Evolutionary conservation across 1,284 basidiomycete genomes (phyloP), one percentile per base, ranked within the genome.

Genomic region (Apiotrichum sp.): DNA sequence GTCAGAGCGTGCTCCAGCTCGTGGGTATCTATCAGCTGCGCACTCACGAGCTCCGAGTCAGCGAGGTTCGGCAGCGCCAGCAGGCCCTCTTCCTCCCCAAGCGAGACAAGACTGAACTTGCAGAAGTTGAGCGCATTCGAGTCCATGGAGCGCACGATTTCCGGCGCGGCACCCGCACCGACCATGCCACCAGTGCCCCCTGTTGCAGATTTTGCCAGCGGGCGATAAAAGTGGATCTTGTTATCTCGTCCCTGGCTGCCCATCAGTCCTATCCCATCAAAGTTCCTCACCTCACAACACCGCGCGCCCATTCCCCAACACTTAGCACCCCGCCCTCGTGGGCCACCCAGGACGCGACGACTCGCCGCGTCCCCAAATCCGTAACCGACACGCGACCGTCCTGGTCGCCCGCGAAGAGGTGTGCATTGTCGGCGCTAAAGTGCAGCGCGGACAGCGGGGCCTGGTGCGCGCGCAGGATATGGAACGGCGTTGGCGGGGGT

Each of bases 71-170:
- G 91, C 9, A 95, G 75, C 0, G 87, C 89, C 43, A 95, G 71
- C 47, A 89, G 71, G 0, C 83, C 84, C 41, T 75, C 58, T 47
- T 54, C 57, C 10, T n/a, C 14, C 6, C 60, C 64, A 40, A 42
- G 32, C 2, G 39, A 68, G 34, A 82, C 65, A 0, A 87, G 68
- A 4, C 84, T 82, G 70, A 93, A 92, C 1, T 85, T 83, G 74
- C 91, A 93, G 69, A 88, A 95, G 71, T 93, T 95, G 61, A 95
- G 79, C 2, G 90, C 84, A 70, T 95, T 96, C 57, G 91, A 85
- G 65, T 89, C 87, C 72, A 95, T 77, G 0, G 86, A 86, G 62
- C 84, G 85, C 3, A 75, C 66, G 6, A 88, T 68, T 6, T 68
- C 60, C 3, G 87, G 88, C 3, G 41, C 32, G 6, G 33, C 39